These are phyloP conservation scores for Rhododendron molle DNA, from an alignment of 148 eudicot genomes.

Conservation along the genomic window DNA sequence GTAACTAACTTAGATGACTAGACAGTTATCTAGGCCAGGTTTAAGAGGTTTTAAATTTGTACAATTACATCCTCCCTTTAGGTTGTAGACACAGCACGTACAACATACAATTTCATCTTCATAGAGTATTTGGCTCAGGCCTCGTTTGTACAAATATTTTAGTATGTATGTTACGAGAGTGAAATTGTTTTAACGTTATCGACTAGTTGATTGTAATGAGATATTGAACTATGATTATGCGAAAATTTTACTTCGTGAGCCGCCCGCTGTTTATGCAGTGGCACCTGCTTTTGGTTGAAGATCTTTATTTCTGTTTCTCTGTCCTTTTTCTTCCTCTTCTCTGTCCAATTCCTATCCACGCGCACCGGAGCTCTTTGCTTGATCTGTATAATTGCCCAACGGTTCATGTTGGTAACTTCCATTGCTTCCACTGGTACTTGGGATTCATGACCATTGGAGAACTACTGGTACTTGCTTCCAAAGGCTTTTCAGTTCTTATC, in stretches of 20 bases:
- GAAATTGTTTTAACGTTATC: background rate
- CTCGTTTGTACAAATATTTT: background rate
- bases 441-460: background rate
- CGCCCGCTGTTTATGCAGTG: background rate
- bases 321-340: background rate
- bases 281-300: background rate
- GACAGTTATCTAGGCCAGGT: background rate
- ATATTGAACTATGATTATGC: background rate
- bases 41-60: constrained; percentile 2
- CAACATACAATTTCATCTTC: background rate
- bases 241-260: background rate
- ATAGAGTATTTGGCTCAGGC: background rate
- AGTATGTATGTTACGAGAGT: too few species aligned
- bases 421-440: background rate
- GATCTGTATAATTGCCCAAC: background rate
- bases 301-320: background rate
- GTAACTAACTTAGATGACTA: background rate
- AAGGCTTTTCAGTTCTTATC: background rate
- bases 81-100: background rate
- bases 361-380: background rate
- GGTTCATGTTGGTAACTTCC: background rate
- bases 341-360: too few species aligned
- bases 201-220: background rate
- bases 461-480: background rate
- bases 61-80: background rate